Evolutionary conservation across 1,284 basidiomycete species (phyloP).

Genomic region (Sanghuangporus weigelae): DNA sequence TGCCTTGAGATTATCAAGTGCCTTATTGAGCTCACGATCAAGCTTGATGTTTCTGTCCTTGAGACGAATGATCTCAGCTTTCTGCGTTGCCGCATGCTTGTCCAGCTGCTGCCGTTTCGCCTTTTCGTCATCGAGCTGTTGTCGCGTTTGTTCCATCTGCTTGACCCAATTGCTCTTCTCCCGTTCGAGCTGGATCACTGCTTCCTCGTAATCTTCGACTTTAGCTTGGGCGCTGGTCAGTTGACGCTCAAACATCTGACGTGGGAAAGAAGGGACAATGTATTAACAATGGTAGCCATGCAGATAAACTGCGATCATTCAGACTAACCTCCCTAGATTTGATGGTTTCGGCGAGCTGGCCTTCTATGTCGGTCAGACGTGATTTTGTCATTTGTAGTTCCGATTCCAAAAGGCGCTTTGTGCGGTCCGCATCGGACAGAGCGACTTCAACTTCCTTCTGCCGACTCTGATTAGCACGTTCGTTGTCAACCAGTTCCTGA

Average conservation of each 20-base stretch:
- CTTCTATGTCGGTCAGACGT: constrained; percentile 70
- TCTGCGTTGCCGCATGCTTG: constrained; percentile 57
- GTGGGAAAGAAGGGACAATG: neutral
- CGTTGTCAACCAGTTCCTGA: constrained; percentile 56
- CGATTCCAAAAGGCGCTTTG: constrained; percentile 64
- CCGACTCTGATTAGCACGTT: constrained; percentile 47
- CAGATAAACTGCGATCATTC: constrained; percentile 19
- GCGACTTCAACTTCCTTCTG: constrained; percentile 48
- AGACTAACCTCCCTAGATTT: constrained; percentile 65
- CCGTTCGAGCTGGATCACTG: constrained; percentile 76
- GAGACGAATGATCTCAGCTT: constrained; percentile 61
- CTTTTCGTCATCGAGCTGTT: constrained; percentile 66
- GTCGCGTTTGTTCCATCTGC: constrained; percentile 63
- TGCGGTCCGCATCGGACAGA: constrained; percentile 64
- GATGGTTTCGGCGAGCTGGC: constrained; percentile 54
- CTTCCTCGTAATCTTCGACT: constrained; percentile 84
- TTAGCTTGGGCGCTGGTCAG: constrained; percentile 67
- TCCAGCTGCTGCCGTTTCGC: constrained; percentile 72
- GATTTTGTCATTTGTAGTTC: constrained; percentile 70
- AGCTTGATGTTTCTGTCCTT: constrained; percentile 71
- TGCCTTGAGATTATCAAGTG: constrained; percentile 72
- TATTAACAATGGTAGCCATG: neutral
- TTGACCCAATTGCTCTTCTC: constrained; percentile 73
- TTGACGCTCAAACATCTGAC: constrained; percentile 71
- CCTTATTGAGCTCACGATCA: constrained; percentile 78